Percentiles rank a stretch among this genome's conserved stretches.
Conservation (phyloP, 2,329 filamentous ascomycete genomes). For the Penicillium griseofulvum region DNA sequence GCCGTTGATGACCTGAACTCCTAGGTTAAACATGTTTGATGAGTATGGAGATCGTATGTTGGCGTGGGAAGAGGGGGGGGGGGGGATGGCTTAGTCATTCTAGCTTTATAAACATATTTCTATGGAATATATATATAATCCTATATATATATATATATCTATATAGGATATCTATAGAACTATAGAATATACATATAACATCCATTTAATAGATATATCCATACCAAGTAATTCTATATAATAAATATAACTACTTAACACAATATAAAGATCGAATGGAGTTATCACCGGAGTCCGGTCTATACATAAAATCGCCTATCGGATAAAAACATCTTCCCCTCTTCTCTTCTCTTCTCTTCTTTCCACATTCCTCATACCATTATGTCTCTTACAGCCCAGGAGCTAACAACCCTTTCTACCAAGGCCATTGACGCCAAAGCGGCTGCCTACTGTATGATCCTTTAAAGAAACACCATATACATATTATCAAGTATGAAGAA, state of each 20-base stretch:
- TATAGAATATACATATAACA: no score
- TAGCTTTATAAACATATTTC: no score
- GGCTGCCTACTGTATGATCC: conserved; percentile 70
- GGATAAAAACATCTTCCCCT: not conserved
- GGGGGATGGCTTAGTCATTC: not conserved
- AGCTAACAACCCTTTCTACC: conserved; percentile 64
- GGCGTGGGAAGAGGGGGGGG: not conserved
- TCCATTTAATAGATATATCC: no score
- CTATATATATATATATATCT: no score
- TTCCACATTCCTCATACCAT: not conserved
- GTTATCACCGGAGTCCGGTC: not conserved
- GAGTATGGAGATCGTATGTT: not conserved
- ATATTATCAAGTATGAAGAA: no score
- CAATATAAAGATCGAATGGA: no score
- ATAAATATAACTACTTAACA: no score
- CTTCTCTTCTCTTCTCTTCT: not conserved
- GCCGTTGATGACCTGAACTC: conserved; percentile 27
- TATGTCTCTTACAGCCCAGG: conserved; percentile 51
- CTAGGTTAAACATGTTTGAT: conserved; percentile 8
- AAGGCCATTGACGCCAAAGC: conserved; percentile 69
- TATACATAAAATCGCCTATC: not conserved
- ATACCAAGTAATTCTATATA: no score
- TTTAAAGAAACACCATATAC: not conserved
- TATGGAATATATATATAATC: no score
- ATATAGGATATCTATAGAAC: no score